These are phyloP conservation scores for Gryganskiella cystojenkinii DNA, from an alignment of 192 early-diverging fungal species.

Conservation along the genomic window DNA sequence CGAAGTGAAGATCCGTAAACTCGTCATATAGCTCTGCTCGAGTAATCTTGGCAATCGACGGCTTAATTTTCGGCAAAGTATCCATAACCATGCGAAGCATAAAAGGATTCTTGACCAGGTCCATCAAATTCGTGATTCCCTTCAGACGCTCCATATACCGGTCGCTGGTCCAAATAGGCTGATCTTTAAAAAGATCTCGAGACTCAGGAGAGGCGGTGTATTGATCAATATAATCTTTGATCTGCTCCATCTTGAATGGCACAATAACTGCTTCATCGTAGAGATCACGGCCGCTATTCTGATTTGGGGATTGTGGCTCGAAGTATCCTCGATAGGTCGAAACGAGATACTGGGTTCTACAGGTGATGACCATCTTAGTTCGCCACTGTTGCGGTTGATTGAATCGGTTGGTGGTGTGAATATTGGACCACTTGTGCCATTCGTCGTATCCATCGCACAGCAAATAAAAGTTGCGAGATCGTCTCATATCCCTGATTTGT, in stretches of 20 bases:
- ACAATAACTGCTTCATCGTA: background rate
- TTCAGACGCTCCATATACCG: background rate
- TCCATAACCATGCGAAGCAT: background rate
- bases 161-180: background rate
- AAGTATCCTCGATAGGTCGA: background rate
- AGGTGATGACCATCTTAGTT: slow-evolving; percentile 2
- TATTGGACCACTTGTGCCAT: background rate
- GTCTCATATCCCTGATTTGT: background rate
- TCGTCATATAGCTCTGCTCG: background rate
- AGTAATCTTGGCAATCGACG: background rate
- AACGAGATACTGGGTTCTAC: background rate
- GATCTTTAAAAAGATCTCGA: background rate
- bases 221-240: background rate
- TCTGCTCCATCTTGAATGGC: background rate
- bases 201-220: background rate
- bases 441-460: slow-evolving; percentile 14
- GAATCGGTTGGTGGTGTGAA: background rate
- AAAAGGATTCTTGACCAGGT: background rate
- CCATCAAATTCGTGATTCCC: background rate
- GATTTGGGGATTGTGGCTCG: background rate
- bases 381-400: background rate
- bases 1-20: too few relatives aligned
- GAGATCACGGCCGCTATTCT: background rate
- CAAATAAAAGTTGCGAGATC: background rate
- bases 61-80: background rate